Conservation (phyloP, 306 rosid species). For the Alnus rubra region DNA sequence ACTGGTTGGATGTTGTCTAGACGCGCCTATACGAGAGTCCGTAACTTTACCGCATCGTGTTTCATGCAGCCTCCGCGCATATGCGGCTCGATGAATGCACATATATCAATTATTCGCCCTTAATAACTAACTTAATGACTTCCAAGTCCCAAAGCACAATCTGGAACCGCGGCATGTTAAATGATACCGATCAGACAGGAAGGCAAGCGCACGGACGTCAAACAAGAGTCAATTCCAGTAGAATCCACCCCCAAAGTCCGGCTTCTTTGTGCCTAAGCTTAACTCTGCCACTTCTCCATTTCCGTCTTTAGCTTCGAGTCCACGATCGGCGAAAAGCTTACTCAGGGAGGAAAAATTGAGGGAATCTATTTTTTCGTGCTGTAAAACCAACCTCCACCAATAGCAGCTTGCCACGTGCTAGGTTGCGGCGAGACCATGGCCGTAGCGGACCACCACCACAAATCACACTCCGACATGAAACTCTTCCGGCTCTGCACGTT, state of each 20-base stretch:
- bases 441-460: constrained; percentile 38
- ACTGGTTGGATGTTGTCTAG: not conserved
- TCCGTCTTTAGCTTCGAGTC: not conserved
- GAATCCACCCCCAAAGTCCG: constrained; percentile 9
- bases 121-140: not conserved
- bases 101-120: not conserved
- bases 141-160: not conserved
- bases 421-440: constrained; percentile 58
- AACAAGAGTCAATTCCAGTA: constrained; percentile 23
- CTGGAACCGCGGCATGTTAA: constrained; percentile 23
- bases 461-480: constrained; percentile 47
- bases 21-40: not conserved
- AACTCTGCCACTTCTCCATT: not conserved
- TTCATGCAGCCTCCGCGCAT: not conserved
- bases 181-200: constrained; percentile 36
- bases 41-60: not conserved
- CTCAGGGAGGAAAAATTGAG: not conserved
- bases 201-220: constrained; percentile 18
- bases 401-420: constrained; percentile 14
- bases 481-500: constrained; percentile 68
- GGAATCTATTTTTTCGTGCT: no score
- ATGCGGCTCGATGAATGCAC: not conserved
- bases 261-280: no score
- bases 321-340: not conserved
- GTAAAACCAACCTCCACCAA: not conserved